These are phyloP conservation scores for Quercus robur DNA, from an alignment of 306 rosid genomes.

Conservation along the genomic window DNA sequence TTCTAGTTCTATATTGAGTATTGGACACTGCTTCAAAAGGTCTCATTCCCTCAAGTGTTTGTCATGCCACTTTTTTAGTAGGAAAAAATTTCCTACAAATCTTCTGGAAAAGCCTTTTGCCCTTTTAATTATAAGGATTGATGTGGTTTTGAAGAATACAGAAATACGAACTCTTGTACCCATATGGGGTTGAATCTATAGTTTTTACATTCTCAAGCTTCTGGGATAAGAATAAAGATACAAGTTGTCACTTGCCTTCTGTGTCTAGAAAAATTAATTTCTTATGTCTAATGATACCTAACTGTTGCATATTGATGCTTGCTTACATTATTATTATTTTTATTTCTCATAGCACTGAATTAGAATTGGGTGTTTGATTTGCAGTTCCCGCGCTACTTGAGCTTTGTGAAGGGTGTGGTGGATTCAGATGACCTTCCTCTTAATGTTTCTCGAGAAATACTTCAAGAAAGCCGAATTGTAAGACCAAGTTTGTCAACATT, in stretches of 20 bases:
- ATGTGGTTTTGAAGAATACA: too few relatives aligned
- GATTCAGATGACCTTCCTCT: conserved; percentile 96
- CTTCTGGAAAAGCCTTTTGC: neutral
- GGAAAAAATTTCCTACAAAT: neutral
- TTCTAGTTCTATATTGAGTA: neutral
- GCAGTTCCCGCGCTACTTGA: conserved; percentile 96
- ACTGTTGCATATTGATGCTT: neutral
- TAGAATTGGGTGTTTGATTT: conserved; percentile 12
- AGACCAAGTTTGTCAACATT: conserved; percentile 18
- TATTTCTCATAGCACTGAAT: neutral
- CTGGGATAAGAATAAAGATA: neutral
- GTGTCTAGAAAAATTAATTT: neutral
- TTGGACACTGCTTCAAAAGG: neutral
- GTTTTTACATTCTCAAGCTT: neutral
- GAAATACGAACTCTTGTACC: neutral
- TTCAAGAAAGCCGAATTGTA: conserved; percentile 99
- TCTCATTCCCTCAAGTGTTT: neutral
- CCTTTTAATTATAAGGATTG: too few relatives aligned
- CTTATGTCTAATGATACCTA: neutral
- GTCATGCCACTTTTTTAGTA: neutral
- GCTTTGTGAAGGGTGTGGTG: conserved; percentile 97
- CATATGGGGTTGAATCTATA: neutral
- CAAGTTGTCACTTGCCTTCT: neutral
- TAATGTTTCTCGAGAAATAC: conserved; percentile 95
- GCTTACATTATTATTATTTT: neutral